These are phyloP conservation scores for Crithidia bombi DNA, from an alignment of 208 protist species.

Conservation along the genomic window DNA sequence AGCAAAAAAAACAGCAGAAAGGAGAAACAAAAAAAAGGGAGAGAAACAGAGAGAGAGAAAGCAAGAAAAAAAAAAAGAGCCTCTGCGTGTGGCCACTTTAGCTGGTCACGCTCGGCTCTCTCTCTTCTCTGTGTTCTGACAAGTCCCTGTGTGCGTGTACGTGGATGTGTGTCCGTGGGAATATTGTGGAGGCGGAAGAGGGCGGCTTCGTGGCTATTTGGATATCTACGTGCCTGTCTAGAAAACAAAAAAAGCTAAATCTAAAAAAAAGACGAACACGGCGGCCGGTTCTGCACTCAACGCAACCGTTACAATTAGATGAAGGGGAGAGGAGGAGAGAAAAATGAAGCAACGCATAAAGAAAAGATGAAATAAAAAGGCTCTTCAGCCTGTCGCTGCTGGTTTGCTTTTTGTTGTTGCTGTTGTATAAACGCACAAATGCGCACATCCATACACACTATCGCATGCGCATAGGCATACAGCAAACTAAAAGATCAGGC, in stretches of 20 bases:
- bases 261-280: not conserved
- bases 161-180: not conserved
- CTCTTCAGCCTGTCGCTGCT: too few species aligned
- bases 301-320: too few species aligned
- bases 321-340: too few species aligned
- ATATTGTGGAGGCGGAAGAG: too few species aligned
- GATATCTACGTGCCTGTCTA: not conserved
- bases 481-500: too few species aligned
- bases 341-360: conserved; percentile 1
- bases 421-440: too few species aligned
- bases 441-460: too few species aligned
- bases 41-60: too few species aligned
- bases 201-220: too few species aligned
- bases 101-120: not conserved
- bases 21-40: not conserved
- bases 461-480: too few species aligned
- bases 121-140: not conserved
- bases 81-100: not conserved
- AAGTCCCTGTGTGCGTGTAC: not conserved
- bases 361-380: conserved; percentile 20
- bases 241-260: not conserved
- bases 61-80: conserved; percentile 14
- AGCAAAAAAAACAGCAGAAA: not conserved
- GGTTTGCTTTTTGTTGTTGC: too few species aligned
- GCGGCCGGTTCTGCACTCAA: too few species aligned